These are phyloP conservation scores for Moesziomyces sp. DNA, from an alignment of 1,284 basidiomycete genomes.

Conservation along the genomic window DNA sequence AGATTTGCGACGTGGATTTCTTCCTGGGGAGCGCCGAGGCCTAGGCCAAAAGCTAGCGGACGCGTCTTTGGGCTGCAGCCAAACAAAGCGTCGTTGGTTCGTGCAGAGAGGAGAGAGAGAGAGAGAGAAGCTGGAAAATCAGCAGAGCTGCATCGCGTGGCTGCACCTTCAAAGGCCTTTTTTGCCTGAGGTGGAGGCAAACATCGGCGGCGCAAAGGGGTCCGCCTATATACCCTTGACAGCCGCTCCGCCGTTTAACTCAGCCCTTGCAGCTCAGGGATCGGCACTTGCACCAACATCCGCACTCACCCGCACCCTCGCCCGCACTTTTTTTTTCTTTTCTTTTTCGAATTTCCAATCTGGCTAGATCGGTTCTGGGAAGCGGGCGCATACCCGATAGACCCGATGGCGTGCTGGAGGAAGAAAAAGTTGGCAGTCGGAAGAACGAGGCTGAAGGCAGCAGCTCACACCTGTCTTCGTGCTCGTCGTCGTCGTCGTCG, in stretches of 20 bases:
- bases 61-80: neutral
- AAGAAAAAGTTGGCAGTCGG: constrained; percentile 14
- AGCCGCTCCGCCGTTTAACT: too few relatives aligned
- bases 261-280: neutral
- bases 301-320: neutral
- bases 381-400: too few relatives aligned
- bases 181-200: constrained; percentile 11
- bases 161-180: too few relatives aligned
- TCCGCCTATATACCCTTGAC: too few relatives aligned
- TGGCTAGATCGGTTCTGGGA: neutral
- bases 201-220: neutral
- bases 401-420: neutral
- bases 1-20: constrained; percentile 24
- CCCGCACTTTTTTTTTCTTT: neutral
- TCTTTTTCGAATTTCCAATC: neutral
- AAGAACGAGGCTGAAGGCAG: constrained; percentile 12
- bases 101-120: neutral
- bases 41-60: neutral
- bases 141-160: constrained; percentile 2
- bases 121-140: constrained; percentile 1
- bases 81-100: constrained; percentile 1
- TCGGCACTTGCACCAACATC: neutral
- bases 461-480: constrained; percentile 1
- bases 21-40: constrained; percentile 1
- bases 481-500: neutral